Conservation (phyloP, 768 basidiomycete species). For the Tremella mesenterica region DNA sequence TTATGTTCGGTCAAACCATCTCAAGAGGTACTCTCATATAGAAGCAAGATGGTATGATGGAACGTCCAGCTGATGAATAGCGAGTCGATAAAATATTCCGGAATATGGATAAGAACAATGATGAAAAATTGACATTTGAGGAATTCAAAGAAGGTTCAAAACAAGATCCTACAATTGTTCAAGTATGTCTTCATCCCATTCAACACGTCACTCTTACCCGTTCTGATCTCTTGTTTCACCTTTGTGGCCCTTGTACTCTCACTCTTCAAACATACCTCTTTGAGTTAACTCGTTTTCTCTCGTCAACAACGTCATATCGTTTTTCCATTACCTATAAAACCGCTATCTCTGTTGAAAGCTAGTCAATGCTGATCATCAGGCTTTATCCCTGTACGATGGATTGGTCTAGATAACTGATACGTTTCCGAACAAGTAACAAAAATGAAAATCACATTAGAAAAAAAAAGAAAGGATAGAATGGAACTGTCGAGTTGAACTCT, state of each 20-base stretch:
- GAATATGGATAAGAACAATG: conserved; percentile 94
- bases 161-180: conserved; percentile 97
- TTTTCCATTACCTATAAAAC: neutral
- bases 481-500: too few species aligned
- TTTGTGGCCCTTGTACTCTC: neutral
- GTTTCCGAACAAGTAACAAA: too few species aligned
- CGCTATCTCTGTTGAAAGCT: neutral
- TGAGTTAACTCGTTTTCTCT: neutral
- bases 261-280: neutral
- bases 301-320: neutral
- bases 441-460: too few species aligned
- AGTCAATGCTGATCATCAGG: conserved; percentile 48
- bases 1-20: too few species aligned
- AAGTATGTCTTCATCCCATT: conserved; percentile 51
- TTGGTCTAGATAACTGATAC: conserved; percentile 55
- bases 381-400: conserved; percentile 88
- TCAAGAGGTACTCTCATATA: too few species aligned
- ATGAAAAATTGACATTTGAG: conserved; percentile 83
- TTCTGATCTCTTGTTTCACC: neutral
- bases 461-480: too few species aligned
- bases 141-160: conserved; percentile 98
- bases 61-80: too few species aligned
- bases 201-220: neutral
- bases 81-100: conserved; percentile 97
- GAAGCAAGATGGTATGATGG: too few species aligned